Percentiles rank a stretch among this genome's conserved stretches.
Conservation (phyloP, 305 asterid species). For the Ilex paraguariensis region DNA sequence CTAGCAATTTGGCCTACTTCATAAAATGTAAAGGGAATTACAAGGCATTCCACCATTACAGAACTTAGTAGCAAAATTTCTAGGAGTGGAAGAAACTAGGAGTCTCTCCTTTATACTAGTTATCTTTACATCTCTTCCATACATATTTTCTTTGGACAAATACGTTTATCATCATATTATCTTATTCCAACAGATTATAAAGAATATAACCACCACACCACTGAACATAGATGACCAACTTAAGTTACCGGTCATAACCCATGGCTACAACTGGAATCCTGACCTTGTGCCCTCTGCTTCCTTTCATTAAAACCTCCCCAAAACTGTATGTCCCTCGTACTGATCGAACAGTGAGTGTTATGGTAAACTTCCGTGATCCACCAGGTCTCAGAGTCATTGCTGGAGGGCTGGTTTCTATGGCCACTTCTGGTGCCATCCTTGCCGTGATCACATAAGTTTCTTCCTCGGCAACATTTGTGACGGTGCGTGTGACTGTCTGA, state of each 20-base stretch:
- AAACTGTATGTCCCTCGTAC: conserved; percentile 78
- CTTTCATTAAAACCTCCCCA: conserved; percentile 83
- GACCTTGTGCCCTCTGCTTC: conserved; percentile 90
- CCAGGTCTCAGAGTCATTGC: conserved; percentile 90
- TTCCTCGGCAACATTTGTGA: conserved; percentile 81
- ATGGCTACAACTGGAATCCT: conserved; percentile 74
- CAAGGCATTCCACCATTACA: conserved; percentile 44
- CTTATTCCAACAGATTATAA: conserved; percentile 44
- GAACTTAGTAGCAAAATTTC: conserved; percentile 58
- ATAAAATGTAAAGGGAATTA: conserved; percentile 31
- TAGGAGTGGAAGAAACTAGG: conserved; percentile 34
- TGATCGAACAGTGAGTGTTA: conserved; percentile 77
- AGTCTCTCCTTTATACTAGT: conserved; percentile 41
- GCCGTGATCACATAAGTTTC: conserved; percentile 85
- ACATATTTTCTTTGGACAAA: conserved; percentile 28
- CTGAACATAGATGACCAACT: conserved; percentile 8
- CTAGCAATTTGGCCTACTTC: conserved; percentile 16
- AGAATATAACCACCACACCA: conserved; percentile 32
- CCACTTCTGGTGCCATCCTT: conserved; percentile 86
- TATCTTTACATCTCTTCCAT: conserved; percentile 40
- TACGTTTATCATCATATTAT: conserved; percentile 28
- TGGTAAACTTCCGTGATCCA: conserved; percentile 46
- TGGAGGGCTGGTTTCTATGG: conserved; percentile 83
- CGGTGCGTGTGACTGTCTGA: conserved; percentile 66
- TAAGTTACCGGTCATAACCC: conserved; percentile 62